Base-by-base conservation (phyloP, 257 asterid genomes). In the Thymus mandschuricus region DNA sequence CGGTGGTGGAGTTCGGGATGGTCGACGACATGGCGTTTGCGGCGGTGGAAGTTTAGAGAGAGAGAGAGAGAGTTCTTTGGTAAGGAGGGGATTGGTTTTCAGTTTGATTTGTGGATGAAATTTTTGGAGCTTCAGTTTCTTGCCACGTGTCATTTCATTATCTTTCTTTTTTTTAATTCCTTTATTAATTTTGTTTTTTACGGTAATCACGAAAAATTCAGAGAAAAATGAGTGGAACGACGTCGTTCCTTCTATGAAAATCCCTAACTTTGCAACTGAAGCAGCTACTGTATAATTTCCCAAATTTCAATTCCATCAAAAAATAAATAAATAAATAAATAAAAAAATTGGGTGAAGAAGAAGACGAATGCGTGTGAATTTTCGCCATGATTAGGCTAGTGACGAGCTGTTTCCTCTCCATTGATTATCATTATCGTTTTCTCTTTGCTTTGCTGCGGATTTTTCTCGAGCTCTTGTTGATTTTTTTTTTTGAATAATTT, bases 101-200 rank as follows among this genome's bases (percentile, higher is more conserved):
- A 1, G 6, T 2, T 45, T 60, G 4, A 40, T 75, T 62, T 69
- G 82, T 60, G 70, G 68, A 71, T 71, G 66, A 59, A 44, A 46
- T 76, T 66, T 57, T 15, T 65, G 71, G 87, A 81, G 88, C 91
- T 81, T 81, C 71, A 78, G 49, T 84, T 88, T 86, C 1, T 12
- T 59, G 2, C 4, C 8, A n/a, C 29, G 2, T 50, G 56, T 50
- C 29, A 49, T 49, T 44, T 12, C 12, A 2, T 46, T 46, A n/a
- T 50, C 27, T n/a, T 50, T 50, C 15, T 50, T 50, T 4, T 0
- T 11, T 9, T 46, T 44, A 21, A 21, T 21, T 21, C 21, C 21
- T 21, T 21, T 21, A 21, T 21, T 21, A 21, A 21, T 21, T 21
- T 21, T 21, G 21, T 44, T 1, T 10, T 44, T 44, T 44, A 43